Base-by-base conservation (phyloP, 2,329 filamentous ascomycete genomes). In the Hirsutella rhossiliensis region DNA sequence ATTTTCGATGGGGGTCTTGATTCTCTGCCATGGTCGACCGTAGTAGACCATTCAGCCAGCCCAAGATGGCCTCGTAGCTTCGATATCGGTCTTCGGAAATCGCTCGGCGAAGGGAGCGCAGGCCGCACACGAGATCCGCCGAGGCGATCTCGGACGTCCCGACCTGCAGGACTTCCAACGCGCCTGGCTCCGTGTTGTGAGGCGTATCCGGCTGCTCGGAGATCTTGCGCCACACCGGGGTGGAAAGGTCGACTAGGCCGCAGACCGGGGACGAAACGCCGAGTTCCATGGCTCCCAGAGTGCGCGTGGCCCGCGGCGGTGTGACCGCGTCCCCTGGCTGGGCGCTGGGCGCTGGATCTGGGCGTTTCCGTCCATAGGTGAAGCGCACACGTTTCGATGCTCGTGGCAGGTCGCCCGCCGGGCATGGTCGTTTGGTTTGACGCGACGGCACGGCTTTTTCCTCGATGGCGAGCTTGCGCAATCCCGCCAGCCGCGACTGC, bases 401-500 rank as follows among this genome's bases (percentile, higher is more conserved):
- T 27, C 43, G 48, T 11, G 43, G 42, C 2, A 37, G 23, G 9
- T 45, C 43, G 11, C 49, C 38, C 11, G 43, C 37, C 11, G 42
- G 43, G 37, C 30, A 43, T 15, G 37, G 29, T 44, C 57, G 53
- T 44, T 62, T 62, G 18, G 51, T 36, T 27, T 43, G 43, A 29
- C 36, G 32, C 18, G 45, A 39, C 17, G 41, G 17, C n/a, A 44
- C 42, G 11, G 45, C 43, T 13, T 40, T 46, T 18, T 53, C 48
- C 38, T 59, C 48, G 41, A 53, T 34, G 42, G 54, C 52, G 11
- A 66, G 54, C 38, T 61, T 64, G 31, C 63, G 62, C 6, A 73
- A 52, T 2, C 59, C 54, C n/a, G 57, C 51, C 20, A 73, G 50
- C 11, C 69, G 64, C 8, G 65, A 61, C 28, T 71, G 61, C 0